Evolutionary conservation across 179 eudicot species (phyloP), one percentile per base, ranked within the genome.

Genomic region (Pouteria campechiana): DNA sequence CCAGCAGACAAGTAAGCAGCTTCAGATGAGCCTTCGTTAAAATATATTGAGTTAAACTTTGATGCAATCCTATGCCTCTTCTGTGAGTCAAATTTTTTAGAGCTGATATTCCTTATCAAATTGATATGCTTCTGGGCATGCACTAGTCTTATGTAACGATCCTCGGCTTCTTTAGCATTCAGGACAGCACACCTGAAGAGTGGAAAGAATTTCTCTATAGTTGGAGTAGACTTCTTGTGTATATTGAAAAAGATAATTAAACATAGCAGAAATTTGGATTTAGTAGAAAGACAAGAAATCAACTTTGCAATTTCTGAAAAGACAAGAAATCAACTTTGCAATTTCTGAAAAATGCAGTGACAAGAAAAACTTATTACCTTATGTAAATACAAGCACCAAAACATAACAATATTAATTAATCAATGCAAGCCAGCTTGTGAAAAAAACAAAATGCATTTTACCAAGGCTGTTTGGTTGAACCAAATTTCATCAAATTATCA

Each of bases 1-100:
- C 99, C 99, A 28, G 99, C 96, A 44, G 99, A 92, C 60, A 92
- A 76, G 60, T 56, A 75, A 49, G 99, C 92, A 68, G 96, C 82
- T 73, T 83, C 81, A 2, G 99, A 77, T 48, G 99, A 82, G 48
- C 92, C 83, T 63, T 80, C 70, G 62, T 83, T 92, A 41, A 92
- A 68, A 65, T 92, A 87, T 44, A 92, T 73, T 17, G 99, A 92
- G 67, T 75, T 80, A 44, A 54, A 87, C 12, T 57, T 65, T 16
- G 70, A 52, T 37, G 99, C 85, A 21, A 72, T 57, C 54, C 55
- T 68, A 30, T 55, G 20, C 50, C 94, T 73, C n/a, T n/a, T n/a
- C 38, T 37, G 54, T 1, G 79, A 72, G 42, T 63, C 72, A 16
- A 55, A 56, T 35, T 53, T 69, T 53, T 57, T 58, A 62, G 87